Base-by-base conservation (phyloP, 192 early-diverging fungal species). In the Linderina pennispora region DNA sequence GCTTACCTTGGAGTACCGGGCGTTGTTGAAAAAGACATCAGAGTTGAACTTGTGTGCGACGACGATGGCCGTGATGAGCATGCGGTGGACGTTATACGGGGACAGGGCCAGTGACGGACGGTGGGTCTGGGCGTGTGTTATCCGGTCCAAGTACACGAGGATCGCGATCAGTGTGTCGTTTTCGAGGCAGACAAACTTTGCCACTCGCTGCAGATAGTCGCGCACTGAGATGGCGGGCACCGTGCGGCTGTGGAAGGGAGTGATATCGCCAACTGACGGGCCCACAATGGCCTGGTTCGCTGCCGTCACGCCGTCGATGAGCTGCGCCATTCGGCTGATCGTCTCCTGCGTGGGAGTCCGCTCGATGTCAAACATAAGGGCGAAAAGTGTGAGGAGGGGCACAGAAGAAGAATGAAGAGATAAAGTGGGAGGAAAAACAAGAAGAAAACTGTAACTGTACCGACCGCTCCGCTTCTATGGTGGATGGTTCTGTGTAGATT, bases 41-140 rank as follows among this genome's bases (percentile, higher is more conserved):
- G 82, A 86, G 28, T 74, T 76, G 37, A 87, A 87, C 55, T 89
- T 89, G 42, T 78, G 78, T 4, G 85, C 85, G 6, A 87, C 76
- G 17, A 83, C 76, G 22, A 89, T 76, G 28, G 78, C 79, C 9
- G 83, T 78, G 26, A 89, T 82, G 0, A 83, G 50, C 40, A 89
- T 53, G 10, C 85, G 75, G 48, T 89, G 87, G 32, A 85, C 77
- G 43, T 81, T 87, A 42, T 69, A 79, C 8, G 84, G 81, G 45
- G 77, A 82, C 10, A 81, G 62, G 8, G 78, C 76, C 22, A 85
- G 49, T 32, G 58, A 40, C 7, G 77, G 76, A 21, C 65, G 66
- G 21, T 76, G 76, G 25, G 53, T 43, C 26, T 74, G 50, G 17
- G 52, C 43, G 3, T 62, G 36, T 10, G 74, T 67, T 25, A 87